phyloP scores from a whole-genome alignment of 208 protist species.

The Paratrypanosoma confusum region DNA sequence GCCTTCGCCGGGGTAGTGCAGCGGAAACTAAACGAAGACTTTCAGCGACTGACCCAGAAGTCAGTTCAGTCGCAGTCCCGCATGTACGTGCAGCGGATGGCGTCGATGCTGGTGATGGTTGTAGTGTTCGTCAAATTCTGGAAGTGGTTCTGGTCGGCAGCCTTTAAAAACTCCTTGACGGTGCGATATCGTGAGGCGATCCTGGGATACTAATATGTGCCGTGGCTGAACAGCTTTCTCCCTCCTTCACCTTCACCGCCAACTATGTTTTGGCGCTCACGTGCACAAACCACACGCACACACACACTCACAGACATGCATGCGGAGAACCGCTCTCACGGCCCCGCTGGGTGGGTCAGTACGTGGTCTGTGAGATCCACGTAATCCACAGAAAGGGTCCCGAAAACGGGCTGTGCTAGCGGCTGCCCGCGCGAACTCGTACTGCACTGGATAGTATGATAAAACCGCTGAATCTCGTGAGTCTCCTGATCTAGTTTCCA shows the following conservation, averaged over 20 bases:
- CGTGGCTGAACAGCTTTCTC: not conserved
- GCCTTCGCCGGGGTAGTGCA: slow-evolving; percentile 69
- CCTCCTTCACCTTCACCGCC: too few relatives aligned
- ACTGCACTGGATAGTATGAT: too few relatives aligned
- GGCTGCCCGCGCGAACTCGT: too few relatives aligned
- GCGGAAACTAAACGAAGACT: slow-evolving; percentile 81
- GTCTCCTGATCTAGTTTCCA: too few relatives aligned
- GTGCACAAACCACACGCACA: not conserved
- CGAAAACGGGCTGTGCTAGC: too few relatives aligned
- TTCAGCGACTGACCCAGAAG: slow-evolving; percentile 73
- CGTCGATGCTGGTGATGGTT: slow-evolving; percentile 31
- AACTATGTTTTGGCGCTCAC: not conserved
- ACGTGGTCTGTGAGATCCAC: too few relatives aligned
- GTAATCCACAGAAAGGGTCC: too few relatives aligned
- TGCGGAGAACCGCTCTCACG: too few relatives aligned
- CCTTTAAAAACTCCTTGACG: slow-evolving; percentile 63
- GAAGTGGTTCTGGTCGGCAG: slow-evolving; percentile 49
- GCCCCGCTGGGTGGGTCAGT: too few relatives aligned
- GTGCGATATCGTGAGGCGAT: slow-evolving; percentile 52
- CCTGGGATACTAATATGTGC: slow-evolving; percentile 24
- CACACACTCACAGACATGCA: not conserved
- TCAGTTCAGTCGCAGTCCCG: slow-evolving; percentile 68
- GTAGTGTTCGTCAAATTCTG: slow-evolving; percentile 75
- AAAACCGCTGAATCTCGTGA: too few relatives aligned
- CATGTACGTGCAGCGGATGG: slow-evolving; percentile 59